phyloP scores from a whole-genome alignment of 805 yeast genomes.

The Wickerhamomyces chaumierensis region DNA sequence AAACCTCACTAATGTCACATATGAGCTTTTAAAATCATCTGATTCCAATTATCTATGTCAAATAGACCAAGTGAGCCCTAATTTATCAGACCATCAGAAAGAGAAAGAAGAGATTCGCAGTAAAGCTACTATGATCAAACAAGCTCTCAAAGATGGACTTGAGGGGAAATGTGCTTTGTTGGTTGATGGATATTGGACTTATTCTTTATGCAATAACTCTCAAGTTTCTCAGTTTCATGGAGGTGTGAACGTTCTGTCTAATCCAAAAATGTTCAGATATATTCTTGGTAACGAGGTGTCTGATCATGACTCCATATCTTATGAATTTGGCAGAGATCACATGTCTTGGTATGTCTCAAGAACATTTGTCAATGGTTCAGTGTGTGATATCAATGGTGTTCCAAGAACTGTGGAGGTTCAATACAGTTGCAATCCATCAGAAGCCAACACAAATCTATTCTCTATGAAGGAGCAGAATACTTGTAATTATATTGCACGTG shows the following conservation, averaged over 20 bases:
- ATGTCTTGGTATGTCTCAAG: slow-evolving; percentile 4
- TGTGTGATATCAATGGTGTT: slow-evolving; percentile 17
- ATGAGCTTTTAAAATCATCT: not conserved
- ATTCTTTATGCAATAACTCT: slow-evolving; percentile 2
- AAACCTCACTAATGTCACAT: slow-evolving; percentile 2
- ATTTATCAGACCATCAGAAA: not conserved
- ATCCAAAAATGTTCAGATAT: not conserved
- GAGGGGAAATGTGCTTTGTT: not conserved
- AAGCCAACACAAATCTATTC: slow-evolving; percentile 1
- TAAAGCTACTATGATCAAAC: not conserved
- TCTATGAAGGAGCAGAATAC: slow-evolving; percentile 13
- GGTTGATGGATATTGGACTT: slow-evolving; percentile 9
- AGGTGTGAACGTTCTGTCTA: not conserved
- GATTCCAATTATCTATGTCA: slow-evolving; percentile 7
- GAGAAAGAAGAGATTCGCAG: not conserved
- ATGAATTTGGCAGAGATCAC: slow-evolving; percentile 3
- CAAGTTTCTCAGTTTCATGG: slow-evolving; percentile 12
- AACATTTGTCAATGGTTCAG: slow-evolving; percentile 9
- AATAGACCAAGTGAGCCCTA: not conserved
- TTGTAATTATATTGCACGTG: slow-evolving; percentile 13
- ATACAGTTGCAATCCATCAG: slow-evolving; percentile 12
- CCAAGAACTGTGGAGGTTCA: slow-evolving; percentile 14
- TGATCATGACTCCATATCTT: not conserved
- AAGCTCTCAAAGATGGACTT: not conserved
- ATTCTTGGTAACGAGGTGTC: slow-evolving; percentile 3